Base-by-base conservation (phyloP, 2,329 filamentous ascomycete species). In the Ophiocordyceps camponoti-rufipedis region DNA sequence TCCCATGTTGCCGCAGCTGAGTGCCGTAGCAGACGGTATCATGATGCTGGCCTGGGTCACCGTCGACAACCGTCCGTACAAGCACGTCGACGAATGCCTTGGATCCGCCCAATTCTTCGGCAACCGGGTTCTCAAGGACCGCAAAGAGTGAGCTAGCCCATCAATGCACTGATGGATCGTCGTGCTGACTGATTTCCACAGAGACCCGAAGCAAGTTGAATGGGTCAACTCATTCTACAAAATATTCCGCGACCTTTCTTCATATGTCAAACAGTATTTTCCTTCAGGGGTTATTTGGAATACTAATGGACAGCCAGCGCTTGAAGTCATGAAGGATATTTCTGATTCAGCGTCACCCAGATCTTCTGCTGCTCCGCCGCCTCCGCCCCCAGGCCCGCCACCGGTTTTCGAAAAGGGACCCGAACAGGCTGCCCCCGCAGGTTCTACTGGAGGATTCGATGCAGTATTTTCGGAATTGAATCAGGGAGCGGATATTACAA, bases 141-240 rank as follows among this genome's bases (percentile, higher is more conserved):
- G 83, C 62, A 95, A 93, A 65, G 88, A 77, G 45, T 76, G 72
- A 68, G 69, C 54, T 33, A 61, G n/a, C 12, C 16, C 6, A 5
- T 7, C 19, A 2, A 41, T 41, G 9, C 19, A 18, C 8, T 12
- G 6, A 19, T 11, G 1, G 11, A 6, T 41, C 39, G 16, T 18
- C 5, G 12, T 9, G 16, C 19, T 41, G 12, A 19, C 39, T 18
- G 12, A 19, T 41, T 18, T 16, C 7, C 19, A 18, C n/a, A 91
- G 85, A 66, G 85, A 89, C 56, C 72, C 75, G 46, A 76, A 78
- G 55, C 84, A 95, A 55, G 74, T 88, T 46, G 81, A 91, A 57
- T 98, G 88, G 78, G 78, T 95, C 32, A 84, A 89, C 56, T 72
- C 86, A n/a, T 95, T 93, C 67, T 94, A 94, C 64, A 79, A 81